phyloP scores from a whole-genome alignment of 2,329 filamentous ascomycete species.

The Colletotrichum godetiae region DNA sequence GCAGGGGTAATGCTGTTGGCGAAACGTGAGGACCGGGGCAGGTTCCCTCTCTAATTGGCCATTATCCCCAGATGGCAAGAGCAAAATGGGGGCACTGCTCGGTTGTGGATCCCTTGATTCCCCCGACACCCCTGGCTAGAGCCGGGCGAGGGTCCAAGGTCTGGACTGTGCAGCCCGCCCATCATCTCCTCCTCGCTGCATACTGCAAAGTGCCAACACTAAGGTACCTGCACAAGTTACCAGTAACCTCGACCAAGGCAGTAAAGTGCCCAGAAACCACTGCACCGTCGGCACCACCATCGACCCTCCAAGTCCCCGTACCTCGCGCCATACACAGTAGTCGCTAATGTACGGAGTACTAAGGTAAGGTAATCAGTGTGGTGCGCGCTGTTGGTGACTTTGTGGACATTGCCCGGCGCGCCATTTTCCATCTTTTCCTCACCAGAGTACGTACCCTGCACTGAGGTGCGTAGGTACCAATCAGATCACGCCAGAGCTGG shows the following conservation, averaged over 20 bases:
- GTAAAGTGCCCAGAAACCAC: background rate
- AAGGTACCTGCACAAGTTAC: too few species aligned
- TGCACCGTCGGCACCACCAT: background rate
- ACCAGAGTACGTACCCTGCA: background rate
- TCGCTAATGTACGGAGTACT: background rate
- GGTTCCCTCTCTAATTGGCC: constrained; percentile 3
- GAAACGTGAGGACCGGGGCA: constrained; percentile 24
- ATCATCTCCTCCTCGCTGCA: background rate
- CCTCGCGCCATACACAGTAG: background rate
- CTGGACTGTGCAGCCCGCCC: background rate
- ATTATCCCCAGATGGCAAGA: background rate
- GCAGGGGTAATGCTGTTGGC: constrained; percentile 27
- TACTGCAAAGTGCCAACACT: background rate
- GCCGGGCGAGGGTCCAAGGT: constrained; percentile 7
- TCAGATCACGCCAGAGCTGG: background rate
- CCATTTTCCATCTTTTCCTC: background rate
- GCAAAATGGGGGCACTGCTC: constrained; percentile 2
- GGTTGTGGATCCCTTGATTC: constrained; percentile 33
- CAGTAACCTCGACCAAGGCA: background rate
- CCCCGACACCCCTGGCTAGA: constrained; percentile 31
- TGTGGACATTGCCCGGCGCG: background rate
- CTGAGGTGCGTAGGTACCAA: background rate
- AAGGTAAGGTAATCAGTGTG: background rate
- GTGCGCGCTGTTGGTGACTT: background rate
- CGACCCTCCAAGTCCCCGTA: background rate